phyloP scores from a whole-genome alignment of 2,329 filamentous ascomycete genomes.

The Xylariaceae sp. region DNA sequence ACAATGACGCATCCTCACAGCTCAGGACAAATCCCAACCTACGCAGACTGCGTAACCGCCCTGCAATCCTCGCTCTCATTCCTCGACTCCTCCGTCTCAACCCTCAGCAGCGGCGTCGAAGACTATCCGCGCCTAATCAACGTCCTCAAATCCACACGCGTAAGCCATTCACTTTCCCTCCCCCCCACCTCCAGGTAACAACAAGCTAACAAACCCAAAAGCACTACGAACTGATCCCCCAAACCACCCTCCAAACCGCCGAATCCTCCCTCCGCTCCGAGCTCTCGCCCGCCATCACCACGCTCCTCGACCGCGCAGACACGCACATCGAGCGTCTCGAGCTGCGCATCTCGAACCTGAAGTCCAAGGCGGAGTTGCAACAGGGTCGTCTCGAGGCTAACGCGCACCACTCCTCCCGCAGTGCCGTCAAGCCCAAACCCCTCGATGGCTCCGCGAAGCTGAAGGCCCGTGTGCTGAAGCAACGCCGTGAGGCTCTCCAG shows the following conservation, averaged over 20 bases:
- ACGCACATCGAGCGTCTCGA: conserved; percentile 79
- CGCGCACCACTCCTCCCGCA: conserved; percentile 26
- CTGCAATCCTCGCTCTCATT: conserved; percentile 59
- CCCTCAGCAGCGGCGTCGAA: conserved; percentile 53
- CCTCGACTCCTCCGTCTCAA: conserved; percentile 59
- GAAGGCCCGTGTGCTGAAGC: conserved; percentile 60
- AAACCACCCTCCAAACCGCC: conserved; percentile 75
- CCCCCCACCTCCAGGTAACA: not conserved
- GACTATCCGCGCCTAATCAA: conserved; percentile 56
- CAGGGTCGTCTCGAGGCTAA: conserved; percentile 59
- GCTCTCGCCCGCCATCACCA: conserved; percentile 81
- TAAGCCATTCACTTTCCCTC: conserved; percentile 32
- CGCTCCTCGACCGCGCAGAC: conserved; percentile 77
- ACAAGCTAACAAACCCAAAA: conserved; percentile 36
- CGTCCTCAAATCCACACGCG: conserved; percentile 57
- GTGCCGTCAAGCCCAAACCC: not conserved
- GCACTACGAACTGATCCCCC: conserved; percentile 92
- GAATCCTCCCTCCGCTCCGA: conserved; percentile 83
- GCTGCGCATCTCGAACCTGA: conserved; percentile 77
- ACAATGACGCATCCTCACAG: no score
- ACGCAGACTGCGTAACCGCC: conserved; percentile 58
- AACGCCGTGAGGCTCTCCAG: conserved; percentile 80
- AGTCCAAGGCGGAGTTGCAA: conserved; percentile 79
- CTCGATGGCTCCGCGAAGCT: conserved; percentile 55
- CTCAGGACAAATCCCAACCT: conserved; percentile 30